A percentile compares a stretch with the other conserved stretches of the same genome.
These are phyloP conservation scores for Blastomyces gilchristii DNA, from an alignment of 2,329 filamentous ascomycete genomes.

Conservation along the genomic window DNA sequence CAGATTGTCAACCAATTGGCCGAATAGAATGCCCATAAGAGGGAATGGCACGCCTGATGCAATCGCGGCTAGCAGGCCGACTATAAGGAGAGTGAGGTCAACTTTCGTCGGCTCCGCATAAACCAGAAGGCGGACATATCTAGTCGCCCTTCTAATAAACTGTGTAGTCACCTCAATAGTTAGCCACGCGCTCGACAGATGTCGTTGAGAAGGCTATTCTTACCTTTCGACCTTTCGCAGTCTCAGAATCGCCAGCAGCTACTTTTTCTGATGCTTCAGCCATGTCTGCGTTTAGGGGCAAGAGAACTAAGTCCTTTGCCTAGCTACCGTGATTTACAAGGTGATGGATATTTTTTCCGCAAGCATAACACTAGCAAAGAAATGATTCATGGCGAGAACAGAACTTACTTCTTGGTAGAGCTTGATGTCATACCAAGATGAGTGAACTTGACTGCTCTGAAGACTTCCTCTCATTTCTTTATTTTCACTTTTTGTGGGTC, in stretches of 20 bases:
- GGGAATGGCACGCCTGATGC: constrained; percentile 25
- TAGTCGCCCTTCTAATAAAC: constrained; percentile 7
- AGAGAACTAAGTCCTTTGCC: neutral
- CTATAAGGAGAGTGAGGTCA: constrained; percentile 15
- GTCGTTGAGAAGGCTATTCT: neutral
- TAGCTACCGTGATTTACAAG: neutral
- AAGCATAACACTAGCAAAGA: neutral
- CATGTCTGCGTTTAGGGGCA: neutral
- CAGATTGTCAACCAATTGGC: constrained; percentile 24
- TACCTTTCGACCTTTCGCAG: constrained; percentile 1
- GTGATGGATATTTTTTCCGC: neutral
- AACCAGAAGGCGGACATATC: constrained; percentile 14
- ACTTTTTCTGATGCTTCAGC: neutral
- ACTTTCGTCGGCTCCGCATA: constrained; percentile 15
- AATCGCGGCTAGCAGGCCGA: constrained; percentile 21
- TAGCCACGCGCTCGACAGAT: neutral
- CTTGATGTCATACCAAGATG: neutral
- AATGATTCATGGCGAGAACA: neutral
- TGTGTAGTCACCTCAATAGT: neutral
- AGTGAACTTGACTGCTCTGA: neutral
- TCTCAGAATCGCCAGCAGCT: neutral
- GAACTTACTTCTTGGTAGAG: neutral
- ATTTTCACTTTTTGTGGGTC: neutral
- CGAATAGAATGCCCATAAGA: constrained; percentile 25
- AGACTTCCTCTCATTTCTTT: neutral